Evolutionary conservation across 805 yeast genomes (phyloP).

Genomic region (Grigorovia yakushimaensis): DNA sequence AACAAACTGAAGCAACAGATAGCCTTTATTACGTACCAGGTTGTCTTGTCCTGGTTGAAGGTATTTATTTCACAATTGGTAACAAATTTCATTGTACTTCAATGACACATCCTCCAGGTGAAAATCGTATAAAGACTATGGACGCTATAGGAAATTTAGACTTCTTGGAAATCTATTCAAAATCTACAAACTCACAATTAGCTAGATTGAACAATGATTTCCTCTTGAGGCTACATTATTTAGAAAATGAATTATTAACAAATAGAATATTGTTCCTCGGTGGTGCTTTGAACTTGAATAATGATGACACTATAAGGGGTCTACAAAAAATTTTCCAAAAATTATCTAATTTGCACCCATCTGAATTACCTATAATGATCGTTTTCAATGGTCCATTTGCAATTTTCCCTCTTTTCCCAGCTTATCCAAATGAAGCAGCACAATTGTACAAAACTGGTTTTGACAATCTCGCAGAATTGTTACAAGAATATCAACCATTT

Average conservation of each 20-base stretch:
- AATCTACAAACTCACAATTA: slow-evolving; percentile 26
- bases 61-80: slow-evolving; percentile 64
- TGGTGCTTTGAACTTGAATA: slow-evolving; percentile 59
- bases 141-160: slow-evolving; percentile 76
- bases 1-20: slow-evolving; percentile 49
- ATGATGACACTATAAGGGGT: slow-evolving; percentile 48
- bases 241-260: slow-evolving; percentile 42
- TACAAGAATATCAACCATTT: slow-evolving; percentile 33
- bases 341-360: slow-evolving; percentile 31
- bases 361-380: slow-evolving; percentile 56
- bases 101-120: slow-evolving; percentile 84
- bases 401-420: slow-evolving; percentile 51
- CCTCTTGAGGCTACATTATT: slow-evolving; percentile 40
- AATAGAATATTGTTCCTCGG: slow-evolving; percentile 54
- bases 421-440: slow-evolving; percentile 43
- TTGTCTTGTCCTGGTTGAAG: slow-evolving; percentile 71
- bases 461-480: slow-evolving; percentile 59
- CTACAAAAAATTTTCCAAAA: slow-evolving; percentile 50
- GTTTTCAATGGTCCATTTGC: slow-evolving; percentile 76
- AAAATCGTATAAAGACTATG: slow-evolving; percentile 52
- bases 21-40: slow-evolving; percentile 68
- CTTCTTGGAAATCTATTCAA: slow-evolving; percentile 41
- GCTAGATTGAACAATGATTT: slow-evolving; percentile 55
- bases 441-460: slow-evolving; percentile 56
- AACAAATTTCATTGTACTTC: slow-evolving; percentile 63